A percentile compares a stretch with the other conserved stretches of the same genome.
Conservation (phyloP, 73 alveolate genomes). For the Blepharisma japonicum region DNA sequence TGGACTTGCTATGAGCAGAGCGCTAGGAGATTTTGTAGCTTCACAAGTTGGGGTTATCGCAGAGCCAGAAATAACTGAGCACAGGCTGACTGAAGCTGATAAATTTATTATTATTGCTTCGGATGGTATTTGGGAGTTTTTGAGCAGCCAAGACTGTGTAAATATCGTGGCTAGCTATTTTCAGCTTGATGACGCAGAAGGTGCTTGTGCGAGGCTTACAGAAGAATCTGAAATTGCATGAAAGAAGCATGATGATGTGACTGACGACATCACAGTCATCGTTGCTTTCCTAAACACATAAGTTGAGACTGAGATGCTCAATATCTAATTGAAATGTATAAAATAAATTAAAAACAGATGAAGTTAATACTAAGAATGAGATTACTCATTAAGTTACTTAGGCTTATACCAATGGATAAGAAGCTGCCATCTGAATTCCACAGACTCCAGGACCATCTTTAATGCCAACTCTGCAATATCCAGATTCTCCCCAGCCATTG, state of each 20-base stretch:
- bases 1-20: conserved; percentile 75
- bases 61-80: conserved; percentile 58
- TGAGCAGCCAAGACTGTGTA: conserved; percentile 14
- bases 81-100: conserved; percentile 68
- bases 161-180: conserved; percentile 3
- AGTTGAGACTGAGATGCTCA: too few relatives aligned
- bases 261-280: conserved; percentile 93
- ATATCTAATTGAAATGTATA: too few relatives aligned
- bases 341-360: too few relatives aligned
- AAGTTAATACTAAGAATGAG: too few relatives aligned
- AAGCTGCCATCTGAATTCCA: not conserved
- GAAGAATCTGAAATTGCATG: conserved; percentile 81
- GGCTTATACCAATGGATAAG: not conserved
- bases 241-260: conserved; percentile 86
- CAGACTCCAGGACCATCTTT: conserved; percentile 55
- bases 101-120: conserved; percentile 85
- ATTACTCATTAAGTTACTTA: not conserved
- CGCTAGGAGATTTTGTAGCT: conserved; percentile 74
- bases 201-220: conserved; percentile 84
- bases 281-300: conserved; percentile 31
- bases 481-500: conserved; percentile 61
- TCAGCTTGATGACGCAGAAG: conserved; percentile 74
- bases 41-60: conserved; percentile 69
- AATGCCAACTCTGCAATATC: conserved; percentile 51
- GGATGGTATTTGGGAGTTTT: conserved; percentile 93